Evolutionary conservation across 129 eudicot genomes (phyloP), one percentile per base, ranked within the genome.

Genomic region (Helianthus tuberosus): DNA sequence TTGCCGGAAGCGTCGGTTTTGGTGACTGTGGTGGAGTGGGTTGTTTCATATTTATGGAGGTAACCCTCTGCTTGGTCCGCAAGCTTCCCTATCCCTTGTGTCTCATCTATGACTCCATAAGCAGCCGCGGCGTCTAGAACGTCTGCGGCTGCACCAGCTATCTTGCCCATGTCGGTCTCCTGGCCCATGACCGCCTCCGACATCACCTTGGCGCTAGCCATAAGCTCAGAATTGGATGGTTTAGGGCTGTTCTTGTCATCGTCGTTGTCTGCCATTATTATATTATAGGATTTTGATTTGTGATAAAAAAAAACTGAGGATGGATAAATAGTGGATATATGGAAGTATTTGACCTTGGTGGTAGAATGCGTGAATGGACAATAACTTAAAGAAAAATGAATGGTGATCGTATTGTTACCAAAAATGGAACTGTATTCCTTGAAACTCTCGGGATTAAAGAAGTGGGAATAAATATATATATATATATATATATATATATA

Each of bases 111-210:
- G 43, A 85, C 78, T 7, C 96, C 98, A 53, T 84, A 89, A 3
- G 52, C 79, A 0, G 78, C 43, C 29, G 98, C 95, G 11, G 90
- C 95, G 52, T 77, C 71, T 38, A 93, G 79, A 61, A 93, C 74
- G 69, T 93, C 87, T 0, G 88, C 92, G 5, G 96, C 85, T 4
- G 98, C 98, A 1, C 82, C 92, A 35, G 98, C 98, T 14, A 78
- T 81, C 85, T 87, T 75, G 41, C 72, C 86, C 72, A 79, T 82
- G 83, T 93, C 92, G 0, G 65, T 68, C 75, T 87, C 80, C 63
- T 79, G 46, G 32, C 83, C 78, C 5, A 69, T 74, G 51, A 87
- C 94, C 0, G 88, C 96, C 1, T 75, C 94, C 0, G 95, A 89
- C 64, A 93, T 54, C 68, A 87, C 69, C 76, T 89, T 87, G 50